phyloP scores from a whole-genome alignment of 768 basidiomycete species.

The Leccinum uliginosum region DNA sequence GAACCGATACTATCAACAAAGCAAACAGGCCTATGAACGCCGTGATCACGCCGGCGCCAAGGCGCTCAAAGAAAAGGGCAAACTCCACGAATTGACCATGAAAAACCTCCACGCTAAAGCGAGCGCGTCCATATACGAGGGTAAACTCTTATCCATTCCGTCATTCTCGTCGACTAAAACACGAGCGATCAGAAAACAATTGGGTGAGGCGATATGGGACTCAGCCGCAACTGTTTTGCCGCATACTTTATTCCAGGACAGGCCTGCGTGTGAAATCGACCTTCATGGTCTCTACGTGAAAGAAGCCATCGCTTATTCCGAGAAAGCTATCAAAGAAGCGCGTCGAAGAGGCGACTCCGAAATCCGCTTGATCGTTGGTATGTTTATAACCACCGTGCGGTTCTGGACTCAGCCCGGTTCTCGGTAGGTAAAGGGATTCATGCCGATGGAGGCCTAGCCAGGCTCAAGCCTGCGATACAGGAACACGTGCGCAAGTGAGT shows the following conservation, averaged over 20 bases:
- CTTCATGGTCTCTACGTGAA: constrained; percentile 91
- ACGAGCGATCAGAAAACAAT: constrained; percentile 60
- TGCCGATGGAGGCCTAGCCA: constrained; percentile 68
- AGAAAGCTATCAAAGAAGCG: constrained; percentile 64
- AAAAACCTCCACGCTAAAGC: constrained; percentile 75
- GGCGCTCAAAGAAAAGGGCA: constrained; percentile 73
- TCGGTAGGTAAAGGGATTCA: constrained; percentile 81
- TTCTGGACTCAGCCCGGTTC: background rate
- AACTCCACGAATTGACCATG: constrained; percentile 71
- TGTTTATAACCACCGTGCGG: constrained; percentile 22
- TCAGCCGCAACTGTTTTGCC: background rate
- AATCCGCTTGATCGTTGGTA: constrained; percentile 82
- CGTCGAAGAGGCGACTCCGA: constrained; percentile 55
- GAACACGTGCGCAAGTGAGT: constrained; percentile 71
- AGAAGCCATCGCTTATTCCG: constrained; percentile 76
- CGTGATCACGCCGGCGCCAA: constrained; percentile 78
- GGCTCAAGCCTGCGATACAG: constrained; percentile 88
- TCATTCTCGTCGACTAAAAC: background rate
- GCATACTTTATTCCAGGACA: constrained; percentile 40
- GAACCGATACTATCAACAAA: constrained; percentile 59
- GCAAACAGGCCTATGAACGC: constrained; percentile 66
- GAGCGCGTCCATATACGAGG: constrained; percentile 73
- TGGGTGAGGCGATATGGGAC: constrained; percentile 34
- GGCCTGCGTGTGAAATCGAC: constrained; percentile 70
- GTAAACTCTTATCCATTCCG: constrained; percentile 33